These are phyloP conservation scores for Plenodomus lindquistii DNA, from an alignment of 2,329 filamentous ascomycete species.

Conservation along the genomic window DNA sequence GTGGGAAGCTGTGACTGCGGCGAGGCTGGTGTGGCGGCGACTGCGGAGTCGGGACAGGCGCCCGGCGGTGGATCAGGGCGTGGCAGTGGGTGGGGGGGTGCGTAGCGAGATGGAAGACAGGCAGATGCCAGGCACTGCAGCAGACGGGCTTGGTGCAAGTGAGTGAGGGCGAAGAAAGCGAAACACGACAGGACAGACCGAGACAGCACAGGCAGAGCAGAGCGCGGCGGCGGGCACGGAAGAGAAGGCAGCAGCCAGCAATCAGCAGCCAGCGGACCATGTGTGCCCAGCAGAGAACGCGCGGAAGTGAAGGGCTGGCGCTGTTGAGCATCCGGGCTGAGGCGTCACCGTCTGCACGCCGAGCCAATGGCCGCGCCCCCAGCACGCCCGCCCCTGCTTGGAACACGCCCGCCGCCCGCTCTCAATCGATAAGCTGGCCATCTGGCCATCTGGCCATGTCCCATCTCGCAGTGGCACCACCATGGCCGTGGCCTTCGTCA, in stretches of 20 bases:
- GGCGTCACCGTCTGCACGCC: neutral
- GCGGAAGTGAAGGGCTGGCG: slow-evolving; percentile 4
- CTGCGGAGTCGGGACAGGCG: slow-evolving; percentile 19
- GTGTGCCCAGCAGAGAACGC: slow-evolving; percentile 3
- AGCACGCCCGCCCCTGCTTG: too few species aligned
- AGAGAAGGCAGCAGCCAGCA: too few species aligned
- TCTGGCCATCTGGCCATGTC: too few species aligned
- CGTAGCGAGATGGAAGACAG: slow-evolving; percentile 12
- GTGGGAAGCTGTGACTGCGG: slow-evolving; percentile 16
- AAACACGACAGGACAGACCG: neutral
- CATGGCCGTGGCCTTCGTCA: too few species aligned
- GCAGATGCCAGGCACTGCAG: neutral
- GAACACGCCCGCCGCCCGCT: too few species aligned
- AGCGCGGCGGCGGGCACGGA: neutral
- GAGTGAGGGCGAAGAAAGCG: neutral
- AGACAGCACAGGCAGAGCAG: neutral
- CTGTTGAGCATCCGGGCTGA: slow-evolving; percentile 11
- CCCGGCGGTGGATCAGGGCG: slow-evolving; percentile 18
- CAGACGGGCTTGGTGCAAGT: neutral
- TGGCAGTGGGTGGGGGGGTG: slow-evolving; percentile 7
- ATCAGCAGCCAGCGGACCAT: neutral
- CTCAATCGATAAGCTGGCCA: too few species aligned
- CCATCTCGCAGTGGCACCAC: too few species aligned
- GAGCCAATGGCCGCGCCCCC: slow-evolving; percentile 4
- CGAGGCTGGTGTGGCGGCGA: slow-evolving; percentile 28